Base-by-base conservation (phyloP, 768 basidiomycete species). In the Lentinula guzmanii region DNA sequence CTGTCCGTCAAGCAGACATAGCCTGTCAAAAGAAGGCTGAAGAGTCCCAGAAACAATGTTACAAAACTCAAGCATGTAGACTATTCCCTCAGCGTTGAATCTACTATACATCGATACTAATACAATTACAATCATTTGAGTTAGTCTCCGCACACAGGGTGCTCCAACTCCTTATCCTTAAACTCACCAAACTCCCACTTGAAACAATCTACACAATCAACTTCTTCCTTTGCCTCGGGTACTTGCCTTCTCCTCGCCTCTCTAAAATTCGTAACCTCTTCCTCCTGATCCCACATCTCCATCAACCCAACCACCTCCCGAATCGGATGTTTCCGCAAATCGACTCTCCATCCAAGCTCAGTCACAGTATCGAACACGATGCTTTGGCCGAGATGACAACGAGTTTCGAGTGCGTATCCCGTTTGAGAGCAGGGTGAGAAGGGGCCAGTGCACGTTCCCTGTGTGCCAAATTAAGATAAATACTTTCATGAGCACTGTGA, bases 301-400 rank as follows among this genome's bases (percentile, higher is more conserved):
- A 90, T 76, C 48, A 89, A 72, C 61, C 83, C 83, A 63, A 95
- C 85, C 41, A 95, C 76, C 24, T 86, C 79, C 53, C 72, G 79
- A 61, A 96, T 91, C 18, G 83, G 72, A 70, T 96, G 94, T 35
- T 82, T 90, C 62, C 91, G 75, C 5, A 95, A 74, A 71, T 93
- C 89, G 13, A 93, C 91, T 9, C 73, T 73, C 95, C 95, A 98
- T 3, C 86, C 85, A 28, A 91, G 76, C 71, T 86, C 85, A 9
- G 81, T 81, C 31, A 96, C 91, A 0, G 94, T 92, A 74, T 97
- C 94, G 70, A 94, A 96, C 3, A 92, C 71, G 60, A 91, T 87
- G n/a, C 84, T 86, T 73, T 90, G 86, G 52, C 96, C 96, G 0
- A 94, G 79, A 72, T 98, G 96, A 65, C 96, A 98, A 24, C 79